Evolutionary conservation across 345 rosid species (phyloP).

Genomic region (Abelmoschus esculentus): DNA sequence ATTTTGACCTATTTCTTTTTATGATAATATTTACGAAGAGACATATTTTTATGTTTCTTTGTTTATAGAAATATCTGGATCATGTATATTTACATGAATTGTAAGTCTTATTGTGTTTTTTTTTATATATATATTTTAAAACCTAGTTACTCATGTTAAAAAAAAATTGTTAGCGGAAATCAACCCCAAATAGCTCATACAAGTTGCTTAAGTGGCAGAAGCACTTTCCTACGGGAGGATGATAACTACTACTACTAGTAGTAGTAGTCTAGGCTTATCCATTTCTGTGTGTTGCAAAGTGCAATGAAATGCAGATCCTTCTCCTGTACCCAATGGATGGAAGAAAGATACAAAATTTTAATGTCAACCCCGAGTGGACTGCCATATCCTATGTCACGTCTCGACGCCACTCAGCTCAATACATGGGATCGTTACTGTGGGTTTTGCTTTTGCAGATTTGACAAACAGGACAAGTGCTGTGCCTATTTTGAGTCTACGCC

Average conservation of each 20-base stretch:
- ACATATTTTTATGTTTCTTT: too few species aligned
- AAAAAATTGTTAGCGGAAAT: neutral
- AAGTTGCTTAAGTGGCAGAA: constrained; percentile 20
- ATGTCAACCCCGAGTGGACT: neutral
- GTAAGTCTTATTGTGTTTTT: too few species aligned
- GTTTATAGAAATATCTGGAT: too few species aligned
- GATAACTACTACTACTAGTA: neutral
- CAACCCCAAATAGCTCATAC: neutral
- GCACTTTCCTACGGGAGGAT: constrained; percentile 11
- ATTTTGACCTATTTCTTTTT: too few species aligned
- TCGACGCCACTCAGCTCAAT: too few species aligned
- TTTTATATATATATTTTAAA: too few species aligned
- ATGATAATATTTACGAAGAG: too few species aligned
- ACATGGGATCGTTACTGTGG: neutral
- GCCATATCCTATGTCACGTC: neutral
- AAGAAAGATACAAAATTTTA: neutral
- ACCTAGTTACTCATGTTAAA: too few species aligned
- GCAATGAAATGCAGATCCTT: constrained; percentile 9
- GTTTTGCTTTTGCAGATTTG: neutral
- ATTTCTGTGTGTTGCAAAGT: neutral
- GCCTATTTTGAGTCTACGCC: neutral
- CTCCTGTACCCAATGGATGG: constrained; percentile 15
- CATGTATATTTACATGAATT: neutral
- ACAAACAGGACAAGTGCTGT: neutral
- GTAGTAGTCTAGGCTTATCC: constrained; percentile 8